Base-by-base conservation (phyloP, 306 rosid species). In the Vicia faba region DNA sequence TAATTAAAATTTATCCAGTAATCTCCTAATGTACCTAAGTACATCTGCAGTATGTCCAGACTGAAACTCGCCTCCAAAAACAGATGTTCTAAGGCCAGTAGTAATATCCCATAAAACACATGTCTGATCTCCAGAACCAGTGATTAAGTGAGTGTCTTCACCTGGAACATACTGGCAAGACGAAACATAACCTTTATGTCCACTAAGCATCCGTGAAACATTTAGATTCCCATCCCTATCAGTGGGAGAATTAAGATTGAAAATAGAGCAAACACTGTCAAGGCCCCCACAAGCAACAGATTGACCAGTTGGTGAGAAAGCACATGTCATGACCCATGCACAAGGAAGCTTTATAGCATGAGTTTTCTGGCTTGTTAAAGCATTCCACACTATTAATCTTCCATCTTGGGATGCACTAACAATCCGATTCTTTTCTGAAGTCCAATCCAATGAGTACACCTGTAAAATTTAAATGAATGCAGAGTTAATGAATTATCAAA, bases 331-430 rank as follows among this genome's bases (percentile, higher is more conserved):
- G 76, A 93, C 98, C 98, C 98, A 93, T 63, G 98, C 95, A 76
- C 98, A 93, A 55, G 98, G 97, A 10, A 93, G 87, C 77, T 84
- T 93, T 84, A 93, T 86, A 18, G 88, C 84, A 77, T 93, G 98
- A 57, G 85, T 93, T 82, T 93, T 93, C 86, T 93, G 98, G 82
- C 98, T 89, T 60, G 98, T 93, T 48, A 89, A 83, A 18, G 97
- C 96, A 80, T 93, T 93, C 98, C 98, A 93, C 33, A 93, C 97
- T 61, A 93, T 93, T 73, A 93, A 72, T 3, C 95, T 83, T 4
- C 98, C 98, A 15, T 93, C 98, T 82, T 88, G 91, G 82, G 98
- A 93, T 14, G 98, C 98, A 80, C 98, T 93, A n/a, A 93, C 98
- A 69, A 93, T 89, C 58, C 88, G 78, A 83, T 89, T 93, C 78